Evolutionary conservation across 1,139 yeast genomes (phyloP).

Genomic region (Geotrichum phurueaensis): DNA sequence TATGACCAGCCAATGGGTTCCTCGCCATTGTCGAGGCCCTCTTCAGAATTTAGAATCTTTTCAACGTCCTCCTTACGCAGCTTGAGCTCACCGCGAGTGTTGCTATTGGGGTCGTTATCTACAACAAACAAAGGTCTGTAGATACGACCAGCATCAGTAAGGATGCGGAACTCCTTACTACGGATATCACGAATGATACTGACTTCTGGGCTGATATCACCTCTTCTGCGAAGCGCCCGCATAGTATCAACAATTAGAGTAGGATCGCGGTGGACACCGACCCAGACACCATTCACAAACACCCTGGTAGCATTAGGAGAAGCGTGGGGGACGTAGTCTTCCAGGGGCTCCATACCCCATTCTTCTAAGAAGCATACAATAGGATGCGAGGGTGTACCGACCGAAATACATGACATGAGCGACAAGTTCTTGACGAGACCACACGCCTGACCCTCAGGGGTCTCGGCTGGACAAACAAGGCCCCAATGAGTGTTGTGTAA

Average conservation of each 20-base stretch:
- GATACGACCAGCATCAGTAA: slow-evolving; percentile 98
- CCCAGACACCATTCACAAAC: slow-evolving; percentile 98
- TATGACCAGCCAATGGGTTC: slow-evolving; percentile 77
- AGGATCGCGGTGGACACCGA: slow-evolving; percentile 97
- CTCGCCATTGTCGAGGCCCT: slow-evolving; percentile 47
- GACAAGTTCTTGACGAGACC: slow-evolving; percentile 95
- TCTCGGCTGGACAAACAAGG: slow-evolving; percentile 97
- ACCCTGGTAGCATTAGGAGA: slow-evolving; percentile 90
- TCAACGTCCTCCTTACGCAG: slow-evolving; percentile 79
- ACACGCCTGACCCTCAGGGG: slow-evolving; percentile 99
- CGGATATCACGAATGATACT: slow-evolving; percentile 94
- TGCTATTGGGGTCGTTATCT: slow-evolving; percentile 68
- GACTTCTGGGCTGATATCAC: slow-evolving; percentile 94
- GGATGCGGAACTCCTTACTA: slow-evolving; percentile 89
- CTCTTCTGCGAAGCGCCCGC: slow-evolving; percentile 87
- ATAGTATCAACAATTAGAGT: slow-evolving; percentile 83
- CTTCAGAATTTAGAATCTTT: slow-evolving; percentile 58
- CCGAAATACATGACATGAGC: slow-evolving; percentile 94
- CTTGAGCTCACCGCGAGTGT: slow-evolving; percentile 71
- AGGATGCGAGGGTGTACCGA: slow-evolving; percentile 96
- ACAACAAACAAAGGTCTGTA: slow-evolving; percentile 92
- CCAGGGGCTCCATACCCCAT: slow-evolving; percentile 99
- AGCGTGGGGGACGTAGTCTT: slow-evolving; percentile 90
- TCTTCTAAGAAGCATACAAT: slow-evolving; percentile 89
- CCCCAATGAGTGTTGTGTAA: slow-evolving; percentile 99